These are phyloP conservation scores for Hypoxylon fuscum DNA, from an alignment of 495 filamentous ascomycete genomes.

Conservation along the genomic window DNA sequence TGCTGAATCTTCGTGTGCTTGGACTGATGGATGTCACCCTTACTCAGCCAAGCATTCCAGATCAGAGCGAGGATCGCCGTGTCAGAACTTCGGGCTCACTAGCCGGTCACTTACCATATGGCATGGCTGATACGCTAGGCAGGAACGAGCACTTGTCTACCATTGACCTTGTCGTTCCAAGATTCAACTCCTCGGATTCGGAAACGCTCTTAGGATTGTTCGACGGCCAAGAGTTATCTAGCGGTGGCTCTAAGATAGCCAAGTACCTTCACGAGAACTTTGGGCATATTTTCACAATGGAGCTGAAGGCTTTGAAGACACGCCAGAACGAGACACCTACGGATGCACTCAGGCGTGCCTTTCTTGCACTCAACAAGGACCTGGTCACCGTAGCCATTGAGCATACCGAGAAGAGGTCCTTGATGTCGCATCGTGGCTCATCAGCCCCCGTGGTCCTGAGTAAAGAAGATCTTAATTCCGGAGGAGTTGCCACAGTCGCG, in stretches of 20 bases:
- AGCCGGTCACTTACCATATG: slow-evolving; percentile 87
- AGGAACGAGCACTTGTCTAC: slow-evolving; percentile 93
- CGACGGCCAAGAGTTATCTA: slow-evolving; percentile 86
- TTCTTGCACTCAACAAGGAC: slow-evolving; percentile 91
- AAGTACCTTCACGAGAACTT: slow-evolving; percentile 97
- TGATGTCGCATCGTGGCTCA: slow-evolving; percentile 73
- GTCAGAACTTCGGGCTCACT: slow-evolving; percentile 94
- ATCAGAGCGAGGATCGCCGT: slow-evolving; percentile 93
- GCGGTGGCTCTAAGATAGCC: slow-evolving; percentile 90
- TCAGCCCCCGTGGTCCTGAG: slow-evolving; percentile 74
- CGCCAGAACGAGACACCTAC: slow-evolving; percentile 70
- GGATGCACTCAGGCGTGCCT: slow-evolving; percentile 87
- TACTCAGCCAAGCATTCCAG: slow-evolving; percentile 84
- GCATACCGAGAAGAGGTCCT: slow-evolving; percentile 74
- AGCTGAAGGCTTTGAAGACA: slow-evolving; percentile 74
- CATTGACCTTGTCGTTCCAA: slow-evolving; percentile 96
- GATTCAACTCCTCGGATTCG: slow-evolving; percentile 88
- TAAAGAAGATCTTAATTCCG: slow-evolving; percentile 86
- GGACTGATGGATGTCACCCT: slow-evolving; percentile 98
- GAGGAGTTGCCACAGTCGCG: slow-evolving; percentile 89
- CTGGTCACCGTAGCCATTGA: slow-evolving; percentile 87
- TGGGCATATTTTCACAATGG: slow-evolving; percentile 79
- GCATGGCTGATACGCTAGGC: slow-evolving; percentile 97
- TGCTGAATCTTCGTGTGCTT: slow-evolving; percentile 86
- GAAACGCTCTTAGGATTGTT: slow-evolving; percentile 94